A percentile compares a stretch with the other conserved stretches of the same genome.
These are phyloP conservation scores for Sisymbrium altissimum DNA, from an alignment of 345 rosid genomes.

Conservation along the genomic window DNA sequence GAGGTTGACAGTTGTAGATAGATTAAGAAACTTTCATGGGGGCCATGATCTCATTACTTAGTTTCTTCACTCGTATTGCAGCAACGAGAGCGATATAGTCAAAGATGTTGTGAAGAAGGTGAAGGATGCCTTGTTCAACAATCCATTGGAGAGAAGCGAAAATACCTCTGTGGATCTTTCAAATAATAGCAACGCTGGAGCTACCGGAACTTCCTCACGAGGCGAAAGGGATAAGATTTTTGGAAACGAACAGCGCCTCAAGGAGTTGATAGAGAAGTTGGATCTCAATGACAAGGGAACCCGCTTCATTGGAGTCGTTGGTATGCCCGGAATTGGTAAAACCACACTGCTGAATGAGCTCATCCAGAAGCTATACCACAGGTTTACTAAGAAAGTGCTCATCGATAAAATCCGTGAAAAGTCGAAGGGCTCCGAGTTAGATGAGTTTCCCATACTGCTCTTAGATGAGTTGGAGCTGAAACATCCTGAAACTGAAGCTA, in stretches of 20 bases:
- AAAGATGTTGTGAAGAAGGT: not conserved
- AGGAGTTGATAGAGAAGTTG: not conserved
- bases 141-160: not conserved
- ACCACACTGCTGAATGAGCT: not conserved
- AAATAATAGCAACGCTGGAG: not conserved
- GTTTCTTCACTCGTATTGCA: not conserved
- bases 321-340: constrained; percentile 20
- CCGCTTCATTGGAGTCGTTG: constrained; percentile 11
- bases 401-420: not conserved
- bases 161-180: not conserved
- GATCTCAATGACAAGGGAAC: not conserved
- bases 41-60: not conserved
- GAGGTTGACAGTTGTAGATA: too few relatives aligned
- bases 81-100: not conserved
- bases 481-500: not conserved
- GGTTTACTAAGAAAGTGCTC: not conserved
- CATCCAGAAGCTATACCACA: too few relatives aligned
- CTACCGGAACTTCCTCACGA: not conserved
- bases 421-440: not conserved
- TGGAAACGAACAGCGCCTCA: not conserved
- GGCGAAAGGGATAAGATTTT: not conserved
- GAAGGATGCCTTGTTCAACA: not conserved
- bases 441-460: not conserved
- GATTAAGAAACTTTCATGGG: too few relatives aligned
- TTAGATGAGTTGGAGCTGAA: not conserved